These are phyloP conservation scores for Schizosaccharomyces octosporus DNA, from an alignment of 805 yeast genomes.

Conservation along the genomic window DNA sequence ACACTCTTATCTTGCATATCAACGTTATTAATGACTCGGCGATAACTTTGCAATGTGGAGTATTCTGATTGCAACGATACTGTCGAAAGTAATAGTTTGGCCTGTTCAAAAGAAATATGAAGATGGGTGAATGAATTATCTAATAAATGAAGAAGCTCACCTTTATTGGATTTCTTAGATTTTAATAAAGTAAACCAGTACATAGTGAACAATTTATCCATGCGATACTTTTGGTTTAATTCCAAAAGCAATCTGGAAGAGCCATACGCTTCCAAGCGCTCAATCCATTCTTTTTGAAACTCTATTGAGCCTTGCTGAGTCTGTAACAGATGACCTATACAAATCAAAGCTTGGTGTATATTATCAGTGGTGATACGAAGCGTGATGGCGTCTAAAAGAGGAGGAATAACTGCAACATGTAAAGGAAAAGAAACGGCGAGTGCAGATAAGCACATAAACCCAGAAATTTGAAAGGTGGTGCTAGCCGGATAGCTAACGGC, in stretches of 20 bases:
- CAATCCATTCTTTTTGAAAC: neutral
- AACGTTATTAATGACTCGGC: neutral
- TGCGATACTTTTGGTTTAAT: neutral
- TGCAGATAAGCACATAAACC: constrained; percentile 61
- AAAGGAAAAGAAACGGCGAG: constrained; percentile 50
- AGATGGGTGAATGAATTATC: neutral
- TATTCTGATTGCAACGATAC: neutral
- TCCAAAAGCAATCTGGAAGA: neutral
- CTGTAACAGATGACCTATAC: constrained; percentile 13
- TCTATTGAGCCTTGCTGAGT: neutral
- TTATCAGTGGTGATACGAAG: constrained; percentile 17
- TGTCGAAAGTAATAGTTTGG: neutral
- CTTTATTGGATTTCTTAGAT: neutral
- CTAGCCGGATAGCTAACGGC: neutral
- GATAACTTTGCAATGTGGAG: neutral
- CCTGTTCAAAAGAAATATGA: constrained; percentile 4
- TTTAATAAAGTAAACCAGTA: neutral
- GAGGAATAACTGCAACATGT: constrained; percentile 26
- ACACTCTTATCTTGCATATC: neutral
- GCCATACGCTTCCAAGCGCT: neutral
- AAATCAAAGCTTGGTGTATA: constrained; percentile 9
- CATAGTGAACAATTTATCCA: neutral
- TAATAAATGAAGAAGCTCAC: neutral
- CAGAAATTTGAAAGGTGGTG: constrained; percentile 33
- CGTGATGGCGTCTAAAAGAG: constrained; percentile 36